These are phyloP conservation scores for Termitomyces sp. DNA, from an alignment of 768 basidiomycete species.

Conservation along the genomic window DNA sequence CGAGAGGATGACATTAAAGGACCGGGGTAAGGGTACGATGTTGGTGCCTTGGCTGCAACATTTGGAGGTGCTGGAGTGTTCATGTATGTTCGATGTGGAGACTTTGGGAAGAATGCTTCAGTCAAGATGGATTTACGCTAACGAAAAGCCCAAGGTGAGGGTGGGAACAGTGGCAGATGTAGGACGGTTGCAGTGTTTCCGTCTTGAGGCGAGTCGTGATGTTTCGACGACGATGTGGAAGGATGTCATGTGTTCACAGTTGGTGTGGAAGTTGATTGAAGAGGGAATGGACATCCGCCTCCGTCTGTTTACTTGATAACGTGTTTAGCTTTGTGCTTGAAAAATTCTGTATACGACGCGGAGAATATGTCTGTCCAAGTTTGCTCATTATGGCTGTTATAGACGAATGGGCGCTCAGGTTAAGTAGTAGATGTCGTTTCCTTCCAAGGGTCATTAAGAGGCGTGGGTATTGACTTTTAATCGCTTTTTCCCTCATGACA, in stretches of 20 bases:
- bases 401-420: no score
- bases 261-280: not conserved
- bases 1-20: not conserved
- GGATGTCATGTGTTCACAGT: not conserved
- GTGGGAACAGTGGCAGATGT: not conserved
- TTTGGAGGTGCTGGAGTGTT: conserved; percentile 6
- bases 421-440: no score
- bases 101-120: conserved; percentile 5
- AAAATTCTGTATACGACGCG: no score
- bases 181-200: conserved; percentile 1
- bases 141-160: not conserved
- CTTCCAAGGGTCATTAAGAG: no score
- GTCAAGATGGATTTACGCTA: conserved; percentile 3
- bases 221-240: not conserved
- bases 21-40: not conserved
- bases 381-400: no score
- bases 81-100: conserved; percentile 2
- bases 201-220: not conserved
- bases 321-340: no score
- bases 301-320: not conserved
- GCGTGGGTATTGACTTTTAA: no score
- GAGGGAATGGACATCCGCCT: not conserved
- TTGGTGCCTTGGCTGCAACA: conserved; percentile 3
- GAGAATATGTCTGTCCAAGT: no score
- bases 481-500: no score